Evolutionary conservation across 345 rosid genomes (phyloP), one percentile per base, ranked within the genome.

Genomic region (Barbarea vulgaris): DNA sequence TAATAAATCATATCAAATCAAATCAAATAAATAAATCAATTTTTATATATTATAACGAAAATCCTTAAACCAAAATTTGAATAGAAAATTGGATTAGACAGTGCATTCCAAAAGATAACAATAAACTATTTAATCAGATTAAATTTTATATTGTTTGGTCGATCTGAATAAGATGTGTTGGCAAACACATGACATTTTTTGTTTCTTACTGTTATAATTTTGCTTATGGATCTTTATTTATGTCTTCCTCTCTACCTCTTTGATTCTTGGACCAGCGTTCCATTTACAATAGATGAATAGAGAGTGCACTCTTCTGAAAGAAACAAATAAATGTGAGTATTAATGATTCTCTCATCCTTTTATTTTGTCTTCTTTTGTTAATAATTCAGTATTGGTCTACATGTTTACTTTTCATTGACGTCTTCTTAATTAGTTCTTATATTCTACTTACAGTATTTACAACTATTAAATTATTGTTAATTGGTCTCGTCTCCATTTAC

Each of bases 181-280:
- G 51, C 70, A 5, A 63, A 70, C 31, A 15, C 44, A 54, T 9
- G n/a, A n/a, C 25, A 34, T 18, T 77, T 77, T 70, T 70, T 70
- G 66, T 70, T 27, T 70, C 21, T 64, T 64, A 31, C 36, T 63
- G 34, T 56, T 64, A 46, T 36, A 47, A 5, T 28, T 55, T 70
- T 55, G 67, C 54, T 64, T 46, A 64, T 70, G 72, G 76, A 47
- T 46, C 44, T 44, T 63, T 55, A 56, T 64, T 34, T 27, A 17
- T 77, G 76, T 70, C 71, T 44, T 47, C 25, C 6, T 69, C 53
- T 63, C 27, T 46, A 47, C 42, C 71, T 42, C 75, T 69, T 54
- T 15, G 47, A 15, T 18, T 15, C 48, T 41, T 69, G 50, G 58
- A 69, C 64, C 57, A 30, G 18, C 2, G 24, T 76, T 76, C 62